Evolutionary conservation across 768 basidiomycete species (phyloP).

Genomic region (Tricholoma terreum): DNA sequence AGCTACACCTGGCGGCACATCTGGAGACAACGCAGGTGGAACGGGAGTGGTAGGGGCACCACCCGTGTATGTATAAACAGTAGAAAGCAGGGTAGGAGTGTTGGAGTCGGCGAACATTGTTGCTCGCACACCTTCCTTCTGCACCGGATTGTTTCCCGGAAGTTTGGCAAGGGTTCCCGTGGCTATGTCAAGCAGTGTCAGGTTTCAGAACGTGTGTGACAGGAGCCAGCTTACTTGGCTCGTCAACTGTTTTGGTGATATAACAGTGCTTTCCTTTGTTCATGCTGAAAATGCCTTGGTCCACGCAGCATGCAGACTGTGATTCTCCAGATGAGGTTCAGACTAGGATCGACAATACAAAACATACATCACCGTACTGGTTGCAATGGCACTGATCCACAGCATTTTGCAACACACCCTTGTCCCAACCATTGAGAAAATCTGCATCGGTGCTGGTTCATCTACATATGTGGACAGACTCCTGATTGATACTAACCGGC

Average conservation of each 20-base stretch:
- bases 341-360: background rate
- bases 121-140: conserved; percentile 32
- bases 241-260: conserved; percentile 46
- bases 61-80: conserved; percentile 47
- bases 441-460: conserved; percentile 27
- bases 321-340: conserved; percentile 1
- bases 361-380: conserved; percentile 39
- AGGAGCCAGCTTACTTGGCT: conserved; percentile 35
- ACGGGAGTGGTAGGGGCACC: conserved; percentile 31
- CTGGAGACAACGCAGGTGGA: background rate
- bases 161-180: conserved; percentile 45
- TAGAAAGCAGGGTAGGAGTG: conserved; percentile 38
- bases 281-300: conserved; percentile 43
- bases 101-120: conserved; percentile 33
- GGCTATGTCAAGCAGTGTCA: conserved; percentile 26
- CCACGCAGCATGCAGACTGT: conserved; percentile 42
- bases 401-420: conserved; percentile 50
- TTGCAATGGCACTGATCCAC: conserved; percentile 53
- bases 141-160: conserved; percentile 55
- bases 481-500: conserved; percentile 35
- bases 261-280: conserved; percentile 38
- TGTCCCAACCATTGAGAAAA: conserved; percentile 62
- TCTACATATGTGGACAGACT: background rate
- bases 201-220: background rate
- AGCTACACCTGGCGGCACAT: too few relatives aligned